These are phyloP conservation scores for Nothophaeocryptopus gaeumannii DNA, from an alignment of 2,329 filamentous ascomycete genomes.

Conservation along the genomic window DNA sequence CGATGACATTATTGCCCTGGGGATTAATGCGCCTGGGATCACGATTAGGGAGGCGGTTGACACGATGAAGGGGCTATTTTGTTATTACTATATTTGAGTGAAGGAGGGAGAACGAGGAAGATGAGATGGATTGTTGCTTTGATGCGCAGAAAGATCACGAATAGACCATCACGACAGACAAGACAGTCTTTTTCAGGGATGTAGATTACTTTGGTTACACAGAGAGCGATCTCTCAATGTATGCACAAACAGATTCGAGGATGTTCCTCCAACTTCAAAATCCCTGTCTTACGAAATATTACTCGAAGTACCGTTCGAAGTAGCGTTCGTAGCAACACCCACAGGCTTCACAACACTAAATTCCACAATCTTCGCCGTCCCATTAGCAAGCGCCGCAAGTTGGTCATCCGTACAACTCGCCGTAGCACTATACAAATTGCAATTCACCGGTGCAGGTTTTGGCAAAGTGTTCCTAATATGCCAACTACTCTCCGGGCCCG, in stretches of 20 bases:
- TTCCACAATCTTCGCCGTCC: conserved; percentile 47
- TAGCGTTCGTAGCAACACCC: neutral
- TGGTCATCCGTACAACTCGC: conserved; percentile 47
- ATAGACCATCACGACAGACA: no score
- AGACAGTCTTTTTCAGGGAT: no score
- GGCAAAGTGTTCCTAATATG: conserved; percentile 47
- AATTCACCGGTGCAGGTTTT: conserved; percentile 35
- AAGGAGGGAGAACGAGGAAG: no score
- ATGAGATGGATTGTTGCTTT: no score
- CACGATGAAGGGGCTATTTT: conserved; percentile 20
- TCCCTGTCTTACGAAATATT: no score
- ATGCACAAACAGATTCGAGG: no score
- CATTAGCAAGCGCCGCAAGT: conserved; percentile 41
- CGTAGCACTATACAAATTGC: conserved; percentile 43
- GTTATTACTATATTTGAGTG: conserved; percentile 19
- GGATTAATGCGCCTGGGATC: conserved; percentile 9
- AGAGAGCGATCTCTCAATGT: no score
- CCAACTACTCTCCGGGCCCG: conserved; percentile 40
- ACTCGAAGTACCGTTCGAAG: no score
- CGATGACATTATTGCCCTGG: conserved; percentile 6
- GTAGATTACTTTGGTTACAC: no score
- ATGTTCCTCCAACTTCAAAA: no score
- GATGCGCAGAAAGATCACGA: no score
- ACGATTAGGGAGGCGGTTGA: conserved; percentile 19
- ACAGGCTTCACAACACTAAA: conserved; percentile 39